These are phyloP conservation scores for Gossypium schwendimanii DNA, from an alignment of 441 rosid genomes.

Conservation along the genomic window DNA sequence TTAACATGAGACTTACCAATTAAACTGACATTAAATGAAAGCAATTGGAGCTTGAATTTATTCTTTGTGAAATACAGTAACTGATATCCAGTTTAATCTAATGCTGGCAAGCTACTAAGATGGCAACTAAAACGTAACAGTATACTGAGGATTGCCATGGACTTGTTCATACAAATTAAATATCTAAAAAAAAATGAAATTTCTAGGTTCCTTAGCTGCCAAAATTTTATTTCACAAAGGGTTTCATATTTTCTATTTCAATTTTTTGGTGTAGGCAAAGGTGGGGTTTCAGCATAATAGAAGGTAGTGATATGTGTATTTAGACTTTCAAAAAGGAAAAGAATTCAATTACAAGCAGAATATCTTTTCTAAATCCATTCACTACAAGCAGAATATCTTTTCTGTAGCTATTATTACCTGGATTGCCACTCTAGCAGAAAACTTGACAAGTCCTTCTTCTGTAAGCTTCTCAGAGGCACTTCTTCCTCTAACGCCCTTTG, in stretches of 20 bases:
- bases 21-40: background rate
- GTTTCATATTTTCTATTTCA: background rate
- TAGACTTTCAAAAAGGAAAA: background rate
- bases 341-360: background rate
- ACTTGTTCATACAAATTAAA: background rate
- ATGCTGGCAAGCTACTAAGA: background rate
- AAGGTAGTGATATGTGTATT: background rate
- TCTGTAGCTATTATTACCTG: conserved; percentile 46
- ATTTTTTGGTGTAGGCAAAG: background rate
- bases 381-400: background rate
- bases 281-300: background rate
- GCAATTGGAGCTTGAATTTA: background rate
- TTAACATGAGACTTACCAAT: conserved; percentile 2
- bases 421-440: conserved; percentile 72
- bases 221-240: background rate
- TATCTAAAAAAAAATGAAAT: background rate
- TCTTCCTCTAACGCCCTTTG: conserved; percentile 78
- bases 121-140: background rate
- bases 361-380: conserved; percentile 2
- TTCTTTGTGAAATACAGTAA: conserved; percentile 1
- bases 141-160: background rate
- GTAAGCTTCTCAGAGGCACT: conserved; percentile 72
- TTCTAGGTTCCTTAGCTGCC: background rate
- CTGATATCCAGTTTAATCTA: background rate
- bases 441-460: conserved; percentile 60